These are phyloP conservation scores for Inga oerstediana DNA, from an alignment of 306 rosid species.

Conservation along the genomic window DNA sequence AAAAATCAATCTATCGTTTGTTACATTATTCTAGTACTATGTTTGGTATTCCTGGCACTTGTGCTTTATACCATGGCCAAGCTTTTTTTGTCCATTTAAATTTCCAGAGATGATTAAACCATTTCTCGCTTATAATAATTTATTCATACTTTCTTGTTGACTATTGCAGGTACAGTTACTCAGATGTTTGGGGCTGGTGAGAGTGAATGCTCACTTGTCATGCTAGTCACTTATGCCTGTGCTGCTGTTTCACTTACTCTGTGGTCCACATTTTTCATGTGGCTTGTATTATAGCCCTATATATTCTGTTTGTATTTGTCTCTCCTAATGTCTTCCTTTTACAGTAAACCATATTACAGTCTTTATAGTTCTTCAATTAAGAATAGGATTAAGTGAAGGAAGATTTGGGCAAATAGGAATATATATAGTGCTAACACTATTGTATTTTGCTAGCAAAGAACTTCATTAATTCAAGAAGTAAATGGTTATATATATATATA, in stretches of 20 bases:
- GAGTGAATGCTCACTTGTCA: constrained; percentile 42
- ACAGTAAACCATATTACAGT: not conserved
- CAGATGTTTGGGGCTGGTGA: constrained; percentile 39
- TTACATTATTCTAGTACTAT: not conserved
- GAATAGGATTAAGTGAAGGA: not conserved
- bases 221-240: constrained; percentile 42
- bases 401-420: not conserved
- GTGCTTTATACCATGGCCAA: not conserved
- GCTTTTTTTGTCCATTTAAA: not conserved
- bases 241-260: constrained; percentile 38
- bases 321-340: not conserved
- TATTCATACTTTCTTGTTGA: constrained; percentile 1
- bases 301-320: not conserved
- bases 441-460: not conserved
- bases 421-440: not conserved
- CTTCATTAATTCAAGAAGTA: not conserved
- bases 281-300: constrained; percentile 26
- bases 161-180: constrained; percentile 39
- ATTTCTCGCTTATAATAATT: not conserved
- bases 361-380: not conserved
- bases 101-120: not conserved
- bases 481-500: not conserved
- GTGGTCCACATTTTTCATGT: constrained; percentile 39
- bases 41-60: not conserved
- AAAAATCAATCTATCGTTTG: not conserved